Percentiles rank a stretch among this genome's conserved stretches.
phyloP scores from a whole-genome alignment of 495 filamentous ascomycete species.

The Tuber borchii region DNA sequence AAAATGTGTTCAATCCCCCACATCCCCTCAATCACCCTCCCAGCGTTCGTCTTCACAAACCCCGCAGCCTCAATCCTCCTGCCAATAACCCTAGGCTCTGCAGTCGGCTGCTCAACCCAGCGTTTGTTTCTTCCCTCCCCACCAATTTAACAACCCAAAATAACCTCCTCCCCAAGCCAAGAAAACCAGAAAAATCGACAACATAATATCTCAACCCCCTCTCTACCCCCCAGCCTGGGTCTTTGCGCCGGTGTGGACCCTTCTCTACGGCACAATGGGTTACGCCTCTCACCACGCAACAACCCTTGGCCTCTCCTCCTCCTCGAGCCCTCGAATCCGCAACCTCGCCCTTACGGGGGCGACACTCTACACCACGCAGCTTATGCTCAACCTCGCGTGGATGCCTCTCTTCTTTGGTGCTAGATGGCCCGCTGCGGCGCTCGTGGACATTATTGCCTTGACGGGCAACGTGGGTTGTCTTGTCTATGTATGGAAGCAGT shows the following conservation, averaged over 20 bases:
- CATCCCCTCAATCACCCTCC: slow-evolving; percentile 54
- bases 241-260: slow-evolving; percentile 81
- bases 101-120: no score
- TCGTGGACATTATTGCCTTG: slow-evolving; percentile 67
- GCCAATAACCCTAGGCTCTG: slow-evolving; percentile 55
- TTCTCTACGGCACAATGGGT: slow-evolving; percentile 80
- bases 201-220: slow-evolving; percentile 43
- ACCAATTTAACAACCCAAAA: no score
- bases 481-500: slow-evolving; percentile 63
- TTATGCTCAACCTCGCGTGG: slow-evolving; percentile 77
- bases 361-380: slow-evolving; percentile 75
- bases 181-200: no score
- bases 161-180: no score
- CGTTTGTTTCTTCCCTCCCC: no score
- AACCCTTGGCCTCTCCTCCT: slow-evolving; percentile 51
- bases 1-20: slow-evolving; percentile 30
- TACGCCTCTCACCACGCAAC: slow-evolving; percentile 69
- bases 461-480: slow-evolving; percentile 63
- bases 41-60: slow-evolving; percentile 56
- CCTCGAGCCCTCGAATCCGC: slow-evolving; percentile 41
- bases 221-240: slow-evolving; percentile 68
- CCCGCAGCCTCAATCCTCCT: slow-evolving; percentile 63
- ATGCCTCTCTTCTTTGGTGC: slow-evolving; percentile 88
- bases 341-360: slow-evolving; percentile 47
- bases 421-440: slow-evolving; percentile 62